Base-by-base conservation (phyloP, 2,329 filamentous ascomycete genomes). In the Aureobasidium zeae region DNA sequence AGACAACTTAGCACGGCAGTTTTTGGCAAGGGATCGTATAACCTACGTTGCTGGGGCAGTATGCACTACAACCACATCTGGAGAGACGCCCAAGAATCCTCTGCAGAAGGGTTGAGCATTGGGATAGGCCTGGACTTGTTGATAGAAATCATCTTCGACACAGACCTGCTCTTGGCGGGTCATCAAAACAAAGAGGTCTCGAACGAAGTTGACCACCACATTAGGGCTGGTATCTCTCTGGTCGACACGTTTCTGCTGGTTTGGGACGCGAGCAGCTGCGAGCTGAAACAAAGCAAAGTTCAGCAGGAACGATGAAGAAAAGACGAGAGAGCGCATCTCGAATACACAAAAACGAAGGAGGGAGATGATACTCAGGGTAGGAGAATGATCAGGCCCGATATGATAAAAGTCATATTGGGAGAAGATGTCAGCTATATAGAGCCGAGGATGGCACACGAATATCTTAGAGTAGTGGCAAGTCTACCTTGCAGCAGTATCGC, bases 21-120 rank as follows among this genome's bases (percentile, higher is more conserved):
- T 15, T 25, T 13, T 11, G n/a, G 5, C 7, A 11, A 15, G 20
- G 9, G n/a, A 3, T 20, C 1, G 42, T 49, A 19, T 37, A 31
- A 50, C 54, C 46, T 49, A 59, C 59, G 49, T 53, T 12, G 51
- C 54, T 1, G 57, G 57, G 11, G 57, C 59, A 31, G 48, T 52
- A 9, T 57, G 52, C 2, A 50, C 51, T 3, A 50, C 52, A 17
- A 50, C 38, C 3, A 56, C 56, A 4, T 28, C 22, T 7, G 48
- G 37, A 15, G 41, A 15, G 12, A 39, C 11, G 12, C 25, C 35
- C 12, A 51, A 21, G 22, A 38, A 48, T 20, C 24, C 12, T n/a
- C 31, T 45, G 35, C 49, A 51, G 41, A 51, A 51, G 8, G 21
- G 29, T 10, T 38, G 28, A 4, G 45, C 44, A 20, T 55, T 51